Percentiles rank a stretch among this genome's conserved stretches.
Evolutionary conservation across 306 rosid genomes (phyloP).

Genomic region (Glycine latifolia): DNA sequence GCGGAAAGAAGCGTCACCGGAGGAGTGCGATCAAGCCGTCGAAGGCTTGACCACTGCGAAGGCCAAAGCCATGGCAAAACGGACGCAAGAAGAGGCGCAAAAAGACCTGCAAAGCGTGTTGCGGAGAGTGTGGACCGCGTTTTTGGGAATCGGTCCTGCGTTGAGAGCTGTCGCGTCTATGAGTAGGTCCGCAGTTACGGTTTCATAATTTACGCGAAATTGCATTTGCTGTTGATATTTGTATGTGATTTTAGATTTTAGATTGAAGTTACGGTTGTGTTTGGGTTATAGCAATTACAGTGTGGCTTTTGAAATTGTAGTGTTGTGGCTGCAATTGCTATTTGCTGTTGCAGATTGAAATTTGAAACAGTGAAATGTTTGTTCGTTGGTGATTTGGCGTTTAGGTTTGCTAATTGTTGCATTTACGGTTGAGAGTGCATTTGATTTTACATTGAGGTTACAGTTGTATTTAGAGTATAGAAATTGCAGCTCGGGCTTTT

Average conservation of each 20-base stretch:
- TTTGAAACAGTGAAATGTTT: background rate
- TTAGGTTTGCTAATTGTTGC: too few species aligned
- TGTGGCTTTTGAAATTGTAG: background rate
- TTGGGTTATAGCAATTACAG: background rate
- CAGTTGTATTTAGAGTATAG: too few species aligned
- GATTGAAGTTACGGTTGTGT: background rate
- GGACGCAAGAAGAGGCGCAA: slow-evolving; percentile 67
- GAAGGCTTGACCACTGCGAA: slow-evolving; percentile 81
- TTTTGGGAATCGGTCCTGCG: slow-evolving; percentile 88
- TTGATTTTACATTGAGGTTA: too few species aligned
- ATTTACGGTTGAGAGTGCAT: too few species aligned
- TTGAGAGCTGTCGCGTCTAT: slow-evolving; percentile 78
- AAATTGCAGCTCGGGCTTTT: too few species aligned
- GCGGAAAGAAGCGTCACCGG: slow-evolving; percentile 86
- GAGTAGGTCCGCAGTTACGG: slow-evolving; percentile 72
- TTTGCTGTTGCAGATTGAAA: background rate
- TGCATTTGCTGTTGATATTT: background rate
- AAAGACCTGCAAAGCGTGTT: slow-evolving; percentile 52
- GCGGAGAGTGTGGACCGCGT: slow-evolving; percentile 61
- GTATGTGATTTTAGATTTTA: background rate
- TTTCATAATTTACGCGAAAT: background rate
- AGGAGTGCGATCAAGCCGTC: slow-evolving; percentile 95
- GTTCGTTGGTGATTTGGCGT: too few species aligned
- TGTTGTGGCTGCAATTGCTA: background rate
- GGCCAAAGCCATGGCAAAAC: slow-evolving; percentile 90